These are phyloP conservation scores for Musa beccarii DNA, from an alignment of 176 grass and related monocot genomes.

Conservation along the genomic window DNA sequence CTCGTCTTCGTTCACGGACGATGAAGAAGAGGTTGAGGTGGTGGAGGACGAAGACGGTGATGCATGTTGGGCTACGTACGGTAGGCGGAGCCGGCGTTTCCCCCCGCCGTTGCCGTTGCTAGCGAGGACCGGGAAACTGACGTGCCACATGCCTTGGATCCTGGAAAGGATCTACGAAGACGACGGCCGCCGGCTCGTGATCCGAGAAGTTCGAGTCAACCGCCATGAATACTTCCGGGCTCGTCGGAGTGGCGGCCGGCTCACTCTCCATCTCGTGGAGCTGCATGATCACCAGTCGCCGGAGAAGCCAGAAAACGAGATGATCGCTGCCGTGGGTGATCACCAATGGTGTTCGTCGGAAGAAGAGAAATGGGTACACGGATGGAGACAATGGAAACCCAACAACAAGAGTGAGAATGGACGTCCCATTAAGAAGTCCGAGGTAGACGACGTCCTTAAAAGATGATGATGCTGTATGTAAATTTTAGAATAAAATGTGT, in stretches of 20 bases:
- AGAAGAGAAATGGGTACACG: too few relatives aligned
- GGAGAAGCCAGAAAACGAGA: too few relatives aligned
- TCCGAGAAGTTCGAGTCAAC: background rate
- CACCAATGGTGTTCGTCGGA: too few relatives aligned
- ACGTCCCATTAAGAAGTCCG: too few relatives aligned
- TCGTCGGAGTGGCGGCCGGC: background rate
- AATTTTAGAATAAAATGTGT: too few relatives aligned
- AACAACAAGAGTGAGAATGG: too few relatives aligned
- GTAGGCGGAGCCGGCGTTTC: slow-evolving; percentile 15
- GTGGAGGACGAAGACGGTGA: background rate
- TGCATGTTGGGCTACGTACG: slow-evolving; percentile 35
- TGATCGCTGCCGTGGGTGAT: too few relatives aligned
- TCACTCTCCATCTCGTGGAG: slow-evolving; percentile 10
- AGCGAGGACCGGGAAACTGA: slow-evolving; percentile 16
- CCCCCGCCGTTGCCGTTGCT: slow-evolving; percentile 51
- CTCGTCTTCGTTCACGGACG: background rate
- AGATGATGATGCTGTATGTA: too few relatives aligned
- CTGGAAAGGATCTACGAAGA: slow-evolving; percentile 27
- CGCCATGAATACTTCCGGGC: background rate
- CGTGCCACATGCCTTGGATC: slow-evolving; percentile 15
- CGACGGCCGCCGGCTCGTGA: slow-evolving; percentile 23
- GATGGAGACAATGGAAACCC: too few relatives aligned
- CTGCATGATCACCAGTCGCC: background rate
- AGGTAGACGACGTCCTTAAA: too few relatives aligned
- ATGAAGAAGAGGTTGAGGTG: background rate